A percentile compares a stretch with the other conserved stretches of the same genome.
Conservation (phyloP, 129 eudicot genomes). For the sunflower (Helianthus annuus) region HanXRQr2.0-SUNRISE NC_035441.2:177037871-177038370, state of each 20-base stretch:
- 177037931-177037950: constrained; percentile 20
- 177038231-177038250: background rate
- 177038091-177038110: background rate
- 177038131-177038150: background rate
- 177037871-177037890: background rate
- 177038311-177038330: too few species aligned
- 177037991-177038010: background rate
- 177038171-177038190: background rate
- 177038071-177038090: constrained; percentile 7
- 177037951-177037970: constrained; percentile 16
- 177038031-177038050: background rate
- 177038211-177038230: background rate
- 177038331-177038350: too few species aligned
- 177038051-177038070: constrained; percentile 17
- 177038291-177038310: too few species aligned
- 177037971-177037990: constrained; percentile 30
- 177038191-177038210: background rate
- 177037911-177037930: constrained; percentile 28
- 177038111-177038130: constrained; percentile 16
- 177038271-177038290: too few species aligned
- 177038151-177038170: constrained; percentile 19
- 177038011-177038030: background rate
- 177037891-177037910: constrained; percentile 8
- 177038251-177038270: too few species aligned
- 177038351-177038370: too few species aligned